Conservation (phyloP, 139 green algal species). For the Closterium sp. region DNA sequence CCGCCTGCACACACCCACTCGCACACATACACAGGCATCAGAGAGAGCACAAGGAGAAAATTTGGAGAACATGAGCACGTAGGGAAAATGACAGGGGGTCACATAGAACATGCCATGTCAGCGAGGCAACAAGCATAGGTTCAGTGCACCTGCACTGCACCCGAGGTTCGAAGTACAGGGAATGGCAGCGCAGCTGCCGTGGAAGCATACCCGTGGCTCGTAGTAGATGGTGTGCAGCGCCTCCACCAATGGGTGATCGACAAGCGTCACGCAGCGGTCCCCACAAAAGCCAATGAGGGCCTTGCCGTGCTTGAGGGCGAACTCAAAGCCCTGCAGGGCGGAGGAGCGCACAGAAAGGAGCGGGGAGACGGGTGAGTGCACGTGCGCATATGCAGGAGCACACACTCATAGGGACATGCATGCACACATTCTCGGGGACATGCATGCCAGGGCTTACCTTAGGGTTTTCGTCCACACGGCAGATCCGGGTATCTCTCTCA, state of each 20-base stretch:
- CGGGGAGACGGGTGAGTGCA: neutral
- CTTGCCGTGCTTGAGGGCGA: conserved; percentile 12
- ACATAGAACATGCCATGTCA: too few relatives aligned
- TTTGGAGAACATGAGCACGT: neutral
- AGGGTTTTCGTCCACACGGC: too few relatives aligned
- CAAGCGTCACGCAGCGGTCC: conserved; percentile 77
- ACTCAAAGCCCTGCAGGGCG: conserved; percentile 39
- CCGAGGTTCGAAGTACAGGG: neutral
- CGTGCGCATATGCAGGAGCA: neutral
- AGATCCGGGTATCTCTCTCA: too few relatives aligned
- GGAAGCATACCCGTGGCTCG: conserved; percentile 42
- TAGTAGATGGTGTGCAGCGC: conserved; percentile 46
- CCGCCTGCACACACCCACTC: conserved; percentile 38
- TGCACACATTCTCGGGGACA: neutral
- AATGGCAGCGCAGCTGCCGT: neutral
- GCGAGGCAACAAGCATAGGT: too few relatives aligned
- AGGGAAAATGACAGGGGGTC: neutral
- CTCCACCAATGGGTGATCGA: conserved; percentile 47
- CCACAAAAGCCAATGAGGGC: conserved; percentile 75
- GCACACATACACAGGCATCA: neutral
- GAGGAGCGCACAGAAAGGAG: neutral
- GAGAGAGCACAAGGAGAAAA: too few relatives aligned
- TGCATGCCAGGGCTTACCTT: too few relatives aligned
- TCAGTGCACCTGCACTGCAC: neutral
- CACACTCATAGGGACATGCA: conserved; percentile 6